Conservation (phyloP, 2,329 filamentous ascomycete species). For the Scedosporium dehoogii region DNA sequence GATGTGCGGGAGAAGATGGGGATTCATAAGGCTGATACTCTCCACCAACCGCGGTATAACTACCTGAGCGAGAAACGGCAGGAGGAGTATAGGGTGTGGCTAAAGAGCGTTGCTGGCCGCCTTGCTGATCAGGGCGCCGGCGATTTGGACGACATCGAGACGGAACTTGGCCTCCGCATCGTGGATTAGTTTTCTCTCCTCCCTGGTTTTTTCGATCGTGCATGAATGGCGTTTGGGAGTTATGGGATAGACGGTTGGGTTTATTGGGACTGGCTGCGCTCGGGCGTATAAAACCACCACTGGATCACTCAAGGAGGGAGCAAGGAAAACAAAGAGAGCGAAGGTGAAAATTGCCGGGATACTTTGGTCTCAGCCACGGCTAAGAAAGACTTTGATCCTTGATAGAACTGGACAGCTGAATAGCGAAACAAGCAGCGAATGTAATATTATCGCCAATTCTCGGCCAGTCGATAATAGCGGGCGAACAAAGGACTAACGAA, state of each 20-base stretch:
- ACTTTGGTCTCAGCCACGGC: no score
- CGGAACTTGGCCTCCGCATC: background rate
- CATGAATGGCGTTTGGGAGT: background rate
- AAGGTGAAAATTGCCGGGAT: no score
- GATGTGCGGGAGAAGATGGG: slow-evolving; percentile 24
- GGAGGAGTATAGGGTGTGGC: slow-evolving; percentile 56
- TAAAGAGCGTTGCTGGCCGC: slow-evolving; percentile 41
- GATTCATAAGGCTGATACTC: slow-evolving; percentile 48
- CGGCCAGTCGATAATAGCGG: no score
- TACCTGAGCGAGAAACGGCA: slow-evolving; percentile 56
- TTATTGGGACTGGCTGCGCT: background rate
- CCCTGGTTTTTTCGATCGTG: background rate
- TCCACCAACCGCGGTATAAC: slow-evolving; percentile 68
- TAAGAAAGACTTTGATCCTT: no score
- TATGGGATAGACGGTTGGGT: background rate
- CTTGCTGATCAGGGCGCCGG: background rate
- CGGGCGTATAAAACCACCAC: no score
- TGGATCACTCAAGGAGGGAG: no score
- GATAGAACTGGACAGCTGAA: no score
- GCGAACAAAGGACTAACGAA: no score
- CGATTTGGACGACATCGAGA: background rate
- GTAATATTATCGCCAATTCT: no score
- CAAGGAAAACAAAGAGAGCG: no score
- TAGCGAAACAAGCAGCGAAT: no score
- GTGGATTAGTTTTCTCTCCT: slow-evolving; percentile 1